phyloP scores from a whole-genome alignment of 2,329 filamentous ascomycete species.

The Fusarium sublunatum region DNA sequence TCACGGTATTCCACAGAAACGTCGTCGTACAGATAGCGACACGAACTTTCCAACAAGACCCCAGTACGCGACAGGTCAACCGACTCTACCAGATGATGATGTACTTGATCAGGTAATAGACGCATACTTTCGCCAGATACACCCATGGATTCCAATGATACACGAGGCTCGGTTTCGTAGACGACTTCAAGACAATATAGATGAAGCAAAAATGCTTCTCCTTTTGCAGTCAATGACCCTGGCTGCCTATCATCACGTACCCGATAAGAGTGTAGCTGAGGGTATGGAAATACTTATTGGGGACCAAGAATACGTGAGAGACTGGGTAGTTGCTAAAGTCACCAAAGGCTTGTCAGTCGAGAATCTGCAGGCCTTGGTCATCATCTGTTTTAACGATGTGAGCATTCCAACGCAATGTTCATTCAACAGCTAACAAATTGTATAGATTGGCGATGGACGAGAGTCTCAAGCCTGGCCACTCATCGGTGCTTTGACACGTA shows the following conservation, averaged over 20 bases:
- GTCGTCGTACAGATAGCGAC: conserved; percentile 12
- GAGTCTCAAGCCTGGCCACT: conserved; percentile 44
- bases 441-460: conserved; percentile 45
- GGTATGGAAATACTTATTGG: background rate
- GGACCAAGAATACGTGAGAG: background rate
- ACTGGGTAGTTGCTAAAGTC: conserved; percentile 20
- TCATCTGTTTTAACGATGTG: conserved; percentile 33
- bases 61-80: background rate
- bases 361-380: conserved; percentile 33
- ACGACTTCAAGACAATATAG: conserved; percentile 13
- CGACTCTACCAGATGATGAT: conserved; percentile 8
- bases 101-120: conserved; percentile 25
- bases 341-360: conserved; percentile 32
- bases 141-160: conserved; percentile 36
- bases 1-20: conserved; percentile 6
- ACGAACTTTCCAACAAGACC: background rate
- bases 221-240: conserved; percentile 28
- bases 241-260: conserved; percentile 18
- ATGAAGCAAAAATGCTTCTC: conserved; percentile 3
- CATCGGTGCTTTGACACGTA: conserved; percentile 46
- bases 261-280: background rate
- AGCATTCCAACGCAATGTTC: background rate
- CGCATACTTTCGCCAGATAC: conserved; percentile 30
- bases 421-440: background rate
- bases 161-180: conserved; percentile 30